Evolutionary conservation across 768 basidiomycete species (phyloP).

Genomic region (Auricularia heimuer): DNA sequence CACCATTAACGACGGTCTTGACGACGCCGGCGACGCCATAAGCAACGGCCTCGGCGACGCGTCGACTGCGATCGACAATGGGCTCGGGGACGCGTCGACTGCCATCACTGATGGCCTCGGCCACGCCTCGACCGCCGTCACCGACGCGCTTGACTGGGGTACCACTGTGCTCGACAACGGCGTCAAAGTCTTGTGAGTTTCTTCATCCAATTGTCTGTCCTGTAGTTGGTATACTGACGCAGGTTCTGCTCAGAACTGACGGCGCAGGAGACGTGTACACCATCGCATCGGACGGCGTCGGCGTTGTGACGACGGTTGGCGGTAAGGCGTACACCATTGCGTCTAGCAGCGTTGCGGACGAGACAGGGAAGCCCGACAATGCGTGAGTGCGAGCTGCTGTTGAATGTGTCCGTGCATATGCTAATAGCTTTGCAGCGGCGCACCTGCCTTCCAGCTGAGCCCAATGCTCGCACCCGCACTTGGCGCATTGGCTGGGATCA

Average conservation of each 20-base stretch:
- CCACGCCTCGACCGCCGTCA: background rate
- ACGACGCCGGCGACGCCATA: background rate
- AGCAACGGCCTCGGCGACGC: background rate
- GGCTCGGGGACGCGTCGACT: background rate
- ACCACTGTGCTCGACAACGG: background rate
- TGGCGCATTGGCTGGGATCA: background rate
- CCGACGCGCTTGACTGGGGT: background rate
- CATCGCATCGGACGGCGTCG: background rate
- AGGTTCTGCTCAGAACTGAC: background rate
- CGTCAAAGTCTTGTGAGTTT: background rate
- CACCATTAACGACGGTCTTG: background rate
- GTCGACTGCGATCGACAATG: background rate
- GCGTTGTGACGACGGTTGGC: background rate
- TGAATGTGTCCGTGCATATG: background rate
- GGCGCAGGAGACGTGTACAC: background rate
- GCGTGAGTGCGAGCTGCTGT: background rate
- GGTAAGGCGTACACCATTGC: background rate
- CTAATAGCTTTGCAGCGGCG: background rate
- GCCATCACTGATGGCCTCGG: background rate
- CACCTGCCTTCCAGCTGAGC: background rate
- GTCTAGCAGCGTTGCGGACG: background rate
- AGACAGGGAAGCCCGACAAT: slow-evolving; percentile 4
- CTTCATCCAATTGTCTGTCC: background rate
- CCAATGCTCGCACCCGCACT: background rate
- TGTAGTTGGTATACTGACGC: background rate